Evolutionary conservation across 2,329 filamentous ascomycete species (phyloP).

Genomic region (Venturia effusa): DNA sequence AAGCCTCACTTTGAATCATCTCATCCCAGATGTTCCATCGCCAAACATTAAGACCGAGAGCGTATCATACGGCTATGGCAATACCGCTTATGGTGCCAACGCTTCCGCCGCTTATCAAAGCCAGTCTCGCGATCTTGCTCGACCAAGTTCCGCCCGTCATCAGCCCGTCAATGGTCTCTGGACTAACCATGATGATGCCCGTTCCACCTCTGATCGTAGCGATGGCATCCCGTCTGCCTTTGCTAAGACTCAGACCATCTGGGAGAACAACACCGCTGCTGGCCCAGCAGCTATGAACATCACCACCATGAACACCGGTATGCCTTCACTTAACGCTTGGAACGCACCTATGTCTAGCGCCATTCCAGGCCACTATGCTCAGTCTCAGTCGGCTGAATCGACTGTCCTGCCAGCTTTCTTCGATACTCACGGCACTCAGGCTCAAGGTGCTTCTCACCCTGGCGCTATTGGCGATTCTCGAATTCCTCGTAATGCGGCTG

Average conservation of each 20-base stretch:
- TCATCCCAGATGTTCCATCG: not conserved
- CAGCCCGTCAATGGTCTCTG: conserved; percentile 38
- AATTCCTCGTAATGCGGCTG: not conserved
- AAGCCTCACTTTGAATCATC: conserved; percentile 44
- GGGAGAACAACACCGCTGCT: not conserved
- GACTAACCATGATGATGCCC: conserved; percentile 18
- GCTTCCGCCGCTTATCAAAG: conserved; percentile 33
- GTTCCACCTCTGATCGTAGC: conserved; percentile 2
- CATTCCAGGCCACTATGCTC: not conserved
- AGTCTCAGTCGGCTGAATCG: not conserved
- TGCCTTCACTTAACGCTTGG: not conserved
- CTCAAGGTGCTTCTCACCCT: not conserved
- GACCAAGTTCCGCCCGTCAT: conserved; percentile 31
- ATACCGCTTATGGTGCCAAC: not conserved
- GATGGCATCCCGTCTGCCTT: not conserved
- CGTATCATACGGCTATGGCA: conserved; percentile 40
- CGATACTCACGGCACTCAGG: not conserved
- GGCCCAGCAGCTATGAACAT: not conserved
- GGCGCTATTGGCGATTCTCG: not conserved
- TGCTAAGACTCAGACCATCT: not conserved
- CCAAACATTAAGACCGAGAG: conserved; percentile 33
- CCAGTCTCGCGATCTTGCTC: conserved; percentile 30
- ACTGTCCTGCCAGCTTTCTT: not conserved
- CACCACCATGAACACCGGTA: not conserved
- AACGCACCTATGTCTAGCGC: not conserved